phyloP scores from a whole-genome alignment of 441 rosid genomes.

The Rhodomyrtus psidioides region DNA sequence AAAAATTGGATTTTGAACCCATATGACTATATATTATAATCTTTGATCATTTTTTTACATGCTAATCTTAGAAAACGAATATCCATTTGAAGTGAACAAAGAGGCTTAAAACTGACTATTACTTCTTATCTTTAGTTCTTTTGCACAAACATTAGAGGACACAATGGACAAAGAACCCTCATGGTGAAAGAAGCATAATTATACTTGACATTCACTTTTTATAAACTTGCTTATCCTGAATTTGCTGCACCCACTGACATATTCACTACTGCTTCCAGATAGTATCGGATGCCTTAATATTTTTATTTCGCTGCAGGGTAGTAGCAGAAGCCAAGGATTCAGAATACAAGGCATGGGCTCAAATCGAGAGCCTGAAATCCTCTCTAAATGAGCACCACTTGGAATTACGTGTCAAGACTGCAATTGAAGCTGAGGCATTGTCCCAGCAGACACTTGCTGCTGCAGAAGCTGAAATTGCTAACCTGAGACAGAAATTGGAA shows the following conservation, averaged over 20 bases:
- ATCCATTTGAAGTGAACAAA: not conserved
- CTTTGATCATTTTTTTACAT: not conserved
- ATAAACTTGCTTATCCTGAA: not conserved
- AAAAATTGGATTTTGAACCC: not conserved
- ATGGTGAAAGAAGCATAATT: not conserved
- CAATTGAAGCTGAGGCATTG: slow-evolving; percentile 94
- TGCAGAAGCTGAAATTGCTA: slow-evolving; percentile 98
- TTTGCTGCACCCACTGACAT: not conserved
- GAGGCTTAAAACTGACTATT: not conserved
- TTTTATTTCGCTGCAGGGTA: slow-evolving; percentile 42
- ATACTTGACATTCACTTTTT: not conserved
- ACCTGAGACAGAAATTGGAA: slow-evolving; percentile 76
- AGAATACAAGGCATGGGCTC: slow-evolving; percentile 84
- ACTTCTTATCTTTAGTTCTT: not conserved
- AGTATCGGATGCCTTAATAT: not conserved
- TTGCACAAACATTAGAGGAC: not conserved
- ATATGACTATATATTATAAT: not conserved
- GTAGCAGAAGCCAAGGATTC: slow-evolving; percentile 62
- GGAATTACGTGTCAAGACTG: slow-evolving; percentile 86
- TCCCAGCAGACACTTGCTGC: slow-evolving; percentile 95
- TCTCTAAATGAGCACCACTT: slow-evolving; percentile 84
- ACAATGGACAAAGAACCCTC: not conserved
- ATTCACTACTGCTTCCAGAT: not conserved
- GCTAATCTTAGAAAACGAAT: not conserved
- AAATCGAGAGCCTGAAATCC: slow-evolving; percentile 68